Evolutionary conservation across 495 filamentous ascomycete species (phyloP), one percentile per base, ranked within the genome.

Genomic region (Xanthoparmelia taractica): DNA sequence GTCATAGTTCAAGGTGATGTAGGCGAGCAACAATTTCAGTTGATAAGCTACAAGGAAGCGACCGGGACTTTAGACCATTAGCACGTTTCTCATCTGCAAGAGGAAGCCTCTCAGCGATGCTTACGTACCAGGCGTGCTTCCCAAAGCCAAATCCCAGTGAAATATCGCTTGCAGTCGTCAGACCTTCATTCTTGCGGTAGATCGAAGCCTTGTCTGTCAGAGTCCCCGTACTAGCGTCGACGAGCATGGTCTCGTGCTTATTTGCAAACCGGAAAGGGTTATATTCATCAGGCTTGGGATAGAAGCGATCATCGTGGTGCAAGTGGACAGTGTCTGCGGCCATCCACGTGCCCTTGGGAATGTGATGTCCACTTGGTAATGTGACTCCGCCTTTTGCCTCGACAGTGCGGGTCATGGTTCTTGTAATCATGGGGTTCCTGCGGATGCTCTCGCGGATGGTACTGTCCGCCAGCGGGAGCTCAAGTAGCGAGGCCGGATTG

Each of bases 241-340:
- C 17, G 17, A 23, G 27, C 15, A 0, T 20, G 1, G 33, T 29
- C 1, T 54, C 29, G 1, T 6, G 29, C 50, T 20, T 31, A 27
- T 18, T 52, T 1, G 38, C 50, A 63, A 67, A 69, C 1, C 68
- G 67, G 10, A 66, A 62, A 12, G 68, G 60, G 33, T 70, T 54
- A 37, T 69, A 69, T 10, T 59, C 43, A 10, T 60, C 55, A 13
- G 69, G 65, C 4, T 65, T 36, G 25, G 55, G 65, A 38, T 71
- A 71, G 61, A 71, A 69, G 0, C 67, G 55, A 23, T 71, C 69
- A 57, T 71, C 67, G 40, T 54, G 38, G 17, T 69, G 67, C 8
- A 71, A 52, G 1, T 59, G 62, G 23, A 67, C 61, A 12, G 63
- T 63, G 11, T 61, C 52, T 10, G 55, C 57, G 7, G 29, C 67